Evolutionary conservation across 768 basidiomycete genomes (phyloP), one percentile per base, ranked within the genome.

Genomic region (Boletus pseudo-olivaceus): DNA sequence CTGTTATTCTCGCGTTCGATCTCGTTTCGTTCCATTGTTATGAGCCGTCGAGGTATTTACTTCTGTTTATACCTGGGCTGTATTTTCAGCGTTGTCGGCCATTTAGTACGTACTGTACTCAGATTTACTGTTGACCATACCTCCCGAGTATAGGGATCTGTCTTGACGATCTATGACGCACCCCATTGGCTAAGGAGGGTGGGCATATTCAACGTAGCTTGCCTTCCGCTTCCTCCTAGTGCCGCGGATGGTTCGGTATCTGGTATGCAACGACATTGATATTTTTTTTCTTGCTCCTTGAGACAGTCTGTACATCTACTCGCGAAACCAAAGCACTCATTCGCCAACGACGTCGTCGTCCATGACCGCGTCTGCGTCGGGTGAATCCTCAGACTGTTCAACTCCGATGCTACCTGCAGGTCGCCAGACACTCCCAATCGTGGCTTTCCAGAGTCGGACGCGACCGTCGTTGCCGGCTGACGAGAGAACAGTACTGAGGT

Each of bases 401-500:
- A 93, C 86, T 43, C 86, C 87, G 49, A 93, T 82, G 53, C 85
- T 86, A 6, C 91, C 91, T 15, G 89, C 88, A 6, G 87, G 78
- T 58, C 88, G 76, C 91, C 93, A 92, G 14, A 95, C 89, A 61
- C 77, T 92, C 54, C 87, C 90, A 53, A 86, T 77, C 5, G 89
- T 85, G 2, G 87, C 85, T 69, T 93, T 93, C 90, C 90, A 94
- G 34, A 94, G 69, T 7, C 91, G 80, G 27, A 94, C 79, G 9
- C 90, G 78, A 6, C 92, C 85, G 59, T 94, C 85, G 62, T 94
- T 90, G 0, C 93, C 90, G 2, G 88, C 83, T 1, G 87, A 90
- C 2, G 89, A 87, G 9, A 96, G 75, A 7, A 93, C 78, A 5
- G 93, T 93, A 19, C 92, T 92, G 53, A 27, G 26, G 26, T 20